phyloP scores from a whole-genome alignment of 2,329 filamentous ascomycete genomes.

The Samsoniella hepiali region DNA sequence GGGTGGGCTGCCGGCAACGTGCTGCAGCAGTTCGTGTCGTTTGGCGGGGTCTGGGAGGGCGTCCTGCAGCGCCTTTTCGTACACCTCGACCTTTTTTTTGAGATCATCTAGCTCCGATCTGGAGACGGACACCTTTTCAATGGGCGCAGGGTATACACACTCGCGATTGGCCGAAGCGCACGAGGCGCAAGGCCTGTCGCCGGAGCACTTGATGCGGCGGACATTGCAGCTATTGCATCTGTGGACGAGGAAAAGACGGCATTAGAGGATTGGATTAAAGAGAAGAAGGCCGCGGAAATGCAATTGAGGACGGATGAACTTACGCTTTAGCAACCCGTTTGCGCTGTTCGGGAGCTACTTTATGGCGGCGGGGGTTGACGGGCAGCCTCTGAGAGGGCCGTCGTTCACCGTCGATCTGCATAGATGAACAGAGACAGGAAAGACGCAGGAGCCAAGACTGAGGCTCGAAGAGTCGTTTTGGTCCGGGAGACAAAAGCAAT shows the following conservation, averaged over 20 bases:
- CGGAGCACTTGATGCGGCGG: conserved; percentile 51
- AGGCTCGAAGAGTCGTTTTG: background rate
- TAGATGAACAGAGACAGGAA: conserved; percentile 18
- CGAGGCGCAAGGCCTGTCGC: conserved; percentile 46
- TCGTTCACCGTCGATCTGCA: conserved; percentile 29
- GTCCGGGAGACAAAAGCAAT: background rate
- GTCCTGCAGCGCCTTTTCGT: conserved; percentile 39
- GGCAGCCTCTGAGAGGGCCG: conserved; percentile 39
- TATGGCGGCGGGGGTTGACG: conserved; percentile 48
- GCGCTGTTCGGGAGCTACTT: conserved; percentile 44
- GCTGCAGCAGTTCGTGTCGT: conserved; percentile 33
- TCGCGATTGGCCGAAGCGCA: conserved; percentile 42
- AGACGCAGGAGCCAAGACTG: background rate
- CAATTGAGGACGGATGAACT: conserved; percentile 27
- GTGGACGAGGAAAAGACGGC: background rate
- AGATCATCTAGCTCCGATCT: conserved; percentile 42
- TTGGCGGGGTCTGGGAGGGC: conserved; percentile 35
- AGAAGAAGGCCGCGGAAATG: background rate
- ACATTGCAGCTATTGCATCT: conserved; percentile 54
- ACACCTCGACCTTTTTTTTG: conserved; percentile 36
- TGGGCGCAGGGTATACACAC: conserved; percentile 45
- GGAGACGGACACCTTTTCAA: conserved; percentile 44
- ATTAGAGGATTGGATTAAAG: background rate
- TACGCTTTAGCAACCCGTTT: conserved; percentile 50
- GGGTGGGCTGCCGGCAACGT: conserved; percentile 24